Evolutionary conservation across 2,329 filamentous ascomycete genomes (phyloP).

Genomic region (Fusarium sp.): DNA sequence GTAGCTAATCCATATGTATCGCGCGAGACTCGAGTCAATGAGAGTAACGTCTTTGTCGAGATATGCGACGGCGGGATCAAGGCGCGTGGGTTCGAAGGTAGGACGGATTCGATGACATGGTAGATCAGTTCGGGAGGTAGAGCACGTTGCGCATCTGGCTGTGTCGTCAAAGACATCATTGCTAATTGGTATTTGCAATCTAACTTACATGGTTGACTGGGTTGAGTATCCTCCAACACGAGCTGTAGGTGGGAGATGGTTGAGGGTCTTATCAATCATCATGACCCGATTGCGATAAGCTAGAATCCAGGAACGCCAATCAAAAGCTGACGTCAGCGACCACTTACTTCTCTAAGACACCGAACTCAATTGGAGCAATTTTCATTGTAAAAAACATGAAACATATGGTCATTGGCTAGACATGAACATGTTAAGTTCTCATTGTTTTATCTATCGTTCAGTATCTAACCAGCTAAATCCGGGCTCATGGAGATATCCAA

Average conservation of each 20-base stretch:
- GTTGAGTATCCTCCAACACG: not conserved
- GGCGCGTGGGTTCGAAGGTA: conserved; percentile 50
- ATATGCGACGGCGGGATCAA: conserved; percentile 57
- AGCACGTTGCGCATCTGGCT: conserved; percentile 19
- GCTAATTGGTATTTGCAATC: conserved; percentile 5
- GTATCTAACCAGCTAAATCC: not conserved
- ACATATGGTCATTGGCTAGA: not conserved
- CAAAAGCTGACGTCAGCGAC: conserved; percentile 18
- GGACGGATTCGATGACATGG: conserved; percentile 54
- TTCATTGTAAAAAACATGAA: not conserved
- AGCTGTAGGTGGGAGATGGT: conserved; percentile 1
- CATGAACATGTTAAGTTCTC: too few relatives aligned
- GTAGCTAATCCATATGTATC: conserved; percentile 59
- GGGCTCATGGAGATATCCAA: not conserved
- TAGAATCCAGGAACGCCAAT: conserved; percentile 12
- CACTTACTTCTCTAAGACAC: not conserved
- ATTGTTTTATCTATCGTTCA: not conserved
- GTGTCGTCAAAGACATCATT: conserved; percentile 25
- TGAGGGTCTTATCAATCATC: conserved; percentile 24
- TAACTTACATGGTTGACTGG: conserved; percentile 11
- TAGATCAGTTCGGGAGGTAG: conserved; percentile 56
- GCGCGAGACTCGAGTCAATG: conserved; percentile 60
- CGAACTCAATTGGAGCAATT: not conserved
- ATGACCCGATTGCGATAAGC: conserved; percentile 23
- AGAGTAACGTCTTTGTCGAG: conserved; percentile 61